Conservation (phyloP, 306 rosid genomes). For the Hippophae rhamnoides region DNA sequence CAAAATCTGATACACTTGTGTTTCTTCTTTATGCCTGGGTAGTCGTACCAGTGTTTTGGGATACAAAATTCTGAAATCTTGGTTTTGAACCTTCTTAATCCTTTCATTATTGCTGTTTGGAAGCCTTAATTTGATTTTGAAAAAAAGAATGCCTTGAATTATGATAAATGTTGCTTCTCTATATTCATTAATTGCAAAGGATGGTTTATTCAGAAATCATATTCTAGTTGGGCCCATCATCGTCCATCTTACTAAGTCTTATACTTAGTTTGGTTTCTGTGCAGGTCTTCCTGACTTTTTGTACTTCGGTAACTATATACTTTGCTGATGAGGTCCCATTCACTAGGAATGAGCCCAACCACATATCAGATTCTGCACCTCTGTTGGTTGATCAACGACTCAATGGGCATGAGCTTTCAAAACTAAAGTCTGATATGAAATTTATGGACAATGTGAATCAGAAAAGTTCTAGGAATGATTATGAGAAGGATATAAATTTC, state of each 20-base stretch:
- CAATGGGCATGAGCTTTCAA: constrained; percentile 38
- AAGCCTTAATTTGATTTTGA: background rate
- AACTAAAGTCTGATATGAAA: constrained; percentile 30
- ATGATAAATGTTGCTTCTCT: too few species aligned
- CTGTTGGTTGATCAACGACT: constrained; percentile 57
- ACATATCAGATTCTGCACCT: constrained; percentile 69
- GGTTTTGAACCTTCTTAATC: too few species aligned
- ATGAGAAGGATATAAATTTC: constrained; percentile 16
- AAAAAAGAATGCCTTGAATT: too few species aligned
- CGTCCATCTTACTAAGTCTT: constrained; percentile 11
- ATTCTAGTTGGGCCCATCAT: background rate
- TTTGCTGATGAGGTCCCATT: constrained; percentile 94
- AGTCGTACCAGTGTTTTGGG: too few species aligned
- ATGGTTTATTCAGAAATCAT: too few species aligned
- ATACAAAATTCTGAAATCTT: too few species aligned
- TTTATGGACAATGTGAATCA: constrained; percentile 21
- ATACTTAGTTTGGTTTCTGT: constrained; percentile 14
- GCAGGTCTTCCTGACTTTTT: constrained; percentile 80
- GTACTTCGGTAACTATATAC: constrained; percentile 74
- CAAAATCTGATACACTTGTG: too few species aligned
- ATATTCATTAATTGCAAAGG: too few species aligned
- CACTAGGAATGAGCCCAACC: constrained; percentile 35
- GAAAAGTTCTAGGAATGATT: constrained; percentile 5
- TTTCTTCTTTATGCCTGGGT: too few species aligned
- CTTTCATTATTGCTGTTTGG: background rate